Evolutionary conservation across 306 rosid species (phyloP).

Genomic region (Vigna unguiculata): DNA sequence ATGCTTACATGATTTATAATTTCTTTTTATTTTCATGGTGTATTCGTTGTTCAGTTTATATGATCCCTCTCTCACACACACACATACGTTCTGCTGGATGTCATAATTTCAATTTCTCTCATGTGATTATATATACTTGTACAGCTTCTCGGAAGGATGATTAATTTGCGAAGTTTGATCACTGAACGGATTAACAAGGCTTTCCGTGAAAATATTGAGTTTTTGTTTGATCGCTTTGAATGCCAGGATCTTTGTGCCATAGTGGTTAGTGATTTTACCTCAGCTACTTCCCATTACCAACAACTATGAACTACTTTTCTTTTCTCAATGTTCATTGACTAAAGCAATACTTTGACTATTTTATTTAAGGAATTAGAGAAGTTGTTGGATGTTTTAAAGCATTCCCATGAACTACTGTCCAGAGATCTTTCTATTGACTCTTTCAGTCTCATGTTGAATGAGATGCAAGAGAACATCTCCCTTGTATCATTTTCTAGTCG

Average conservation of each 20-base stretch:
- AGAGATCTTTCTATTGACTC: constrained; percentile 85
- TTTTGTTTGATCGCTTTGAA: constrained; percentile 94
- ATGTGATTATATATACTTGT: constrained; percentile 34
- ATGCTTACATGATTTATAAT: constrained; percentile 23
- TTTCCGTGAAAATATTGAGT: constrained; percentile 94
- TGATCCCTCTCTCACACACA: constrained; percentile 11
- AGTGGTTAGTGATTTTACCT: constrained; percentile 71
- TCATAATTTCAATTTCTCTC: constrained; percentile 19
- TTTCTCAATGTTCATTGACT: constrained; percentile 35
- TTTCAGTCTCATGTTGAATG: constrained; percentile 86
- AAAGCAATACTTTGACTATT: constrained; percentile 34
- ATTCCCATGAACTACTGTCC: constrained; percentile 84
- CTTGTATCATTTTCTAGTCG: constrained; percentile 97
- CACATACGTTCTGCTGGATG: neutral
- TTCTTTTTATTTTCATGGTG: constrained; percentile 16
- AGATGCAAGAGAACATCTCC: constrained; percentile 97
- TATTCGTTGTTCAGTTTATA: constrained; percentile 27
- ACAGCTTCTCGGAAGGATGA: constrained; percentile 96
- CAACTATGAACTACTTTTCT: constrained; percentile 27
- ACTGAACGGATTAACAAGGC: constrained; percentile 82
- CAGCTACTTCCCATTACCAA: constrained; percentile 39
- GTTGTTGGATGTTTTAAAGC: constrained; percentile 80
- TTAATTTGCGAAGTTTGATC: constrained; percentile 87
- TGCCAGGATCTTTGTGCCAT: constrained; percentile 96
- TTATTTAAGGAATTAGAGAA: constrained; percentile 87